phyloP scores from a whole-genome alignment of 257 asterid genomes.

The Solanum corneliomulleri region DNA sequence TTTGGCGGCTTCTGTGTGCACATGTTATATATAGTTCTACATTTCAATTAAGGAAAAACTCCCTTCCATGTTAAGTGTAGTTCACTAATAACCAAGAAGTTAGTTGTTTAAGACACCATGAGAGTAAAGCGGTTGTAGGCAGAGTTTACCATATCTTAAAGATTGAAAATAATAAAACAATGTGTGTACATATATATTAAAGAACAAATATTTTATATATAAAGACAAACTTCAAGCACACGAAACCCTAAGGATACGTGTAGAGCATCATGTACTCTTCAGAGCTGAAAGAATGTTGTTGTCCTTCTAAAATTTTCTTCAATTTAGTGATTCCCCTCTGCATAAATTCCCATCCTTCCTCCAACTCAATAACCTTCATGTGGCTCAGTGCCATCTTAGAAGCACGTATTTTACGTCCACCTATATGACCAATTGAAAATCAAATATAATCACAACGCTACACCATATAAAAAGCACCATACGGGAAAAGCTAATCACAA shows the following conservation, averaged over 20 bases:
- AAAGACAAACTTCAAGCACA: neutral
- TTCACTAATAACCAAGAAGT: neutral
- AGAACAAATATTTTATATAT: neutral
- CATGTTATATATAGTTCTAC: constrained; percentile 32
- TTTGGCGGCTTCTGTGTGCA: constrained; percentile 27
- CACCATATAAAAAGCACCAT: neutral
- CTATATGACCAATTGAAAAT: neutral
- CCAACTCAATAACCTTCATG: constrained; percentile 18
- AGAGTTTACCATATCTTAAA: neutral
- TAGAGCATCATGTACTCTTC: constrained; percentile 45
- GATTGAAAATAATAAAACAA: neutral
- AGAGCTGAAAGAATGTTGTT: constrained; percentile 7
- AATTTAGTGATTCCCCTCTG: constrained; percentile 26
- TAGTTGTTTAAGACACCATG: neutral
- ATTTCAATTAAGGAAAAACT: constrained; percentile 14
- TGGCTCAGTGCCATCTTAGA: constrained; percentile 9
- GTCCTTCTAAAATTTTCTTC: constrained; percentile 32
- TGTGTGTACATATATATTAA: neutral
- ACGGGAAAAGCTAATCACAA: neutral
- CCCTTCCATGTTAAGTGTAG: neutral
- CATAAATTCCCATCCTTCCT: constrained; percentile 39
- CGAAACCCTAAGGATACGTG: constrained; percentile 26
- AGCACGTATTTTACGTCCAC: neutral
- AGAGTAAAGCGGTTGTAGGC: neutral
- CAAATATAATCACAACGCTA: neutral